Conservation (phyloP, 129 eudicot species). For the Chrysanthemum makinoi region DNA sequence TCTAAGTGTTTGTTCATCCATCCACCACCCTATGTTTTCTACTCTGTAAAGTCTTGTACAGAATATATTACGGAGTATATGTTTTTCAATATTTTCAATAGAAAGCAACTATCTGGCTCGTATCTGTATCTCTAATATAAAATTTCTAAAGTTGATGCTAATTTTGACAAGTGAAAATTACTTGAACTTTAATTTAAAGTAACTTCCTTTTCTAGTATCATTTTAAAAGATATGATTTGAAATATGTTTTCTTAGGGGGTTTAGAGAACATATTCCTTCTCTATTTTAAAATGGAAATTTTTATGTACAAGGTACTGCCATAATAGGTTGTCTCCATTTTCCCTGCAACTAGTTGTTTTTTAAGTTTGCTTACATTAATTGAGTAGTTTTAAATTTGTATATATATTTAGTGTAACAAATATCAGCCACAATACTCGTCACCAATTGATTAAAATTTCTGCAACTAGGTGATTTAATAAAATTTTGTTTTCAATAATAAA, state of each 20-base stretch:
- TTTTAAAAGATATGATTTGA: not conserved
- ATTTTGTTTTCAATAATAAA: not conserved
- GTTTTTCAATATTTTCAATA: constrained; percentile 27
- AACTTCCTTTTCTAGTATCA: not conserved
- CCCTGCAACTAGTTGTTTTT: constrained; percentile 62
- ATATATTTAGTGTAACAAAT: not conserved
- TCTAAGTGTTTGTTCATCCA: constrained; percentile 29
- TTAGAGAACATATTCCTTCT: not conserved
- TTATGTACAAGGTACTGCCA: constrained; percentile 29
- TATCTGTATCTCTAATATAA: constrained; percentile 20
- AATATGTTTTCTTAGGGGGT: not conserved
- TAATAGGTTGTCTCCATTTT: constrained; percentile 58
- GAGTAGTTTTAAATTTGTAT: not conserved
- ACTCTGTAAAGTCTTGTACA: constrained; percentile 54
- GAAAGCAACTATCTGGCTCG: constrained; percentile 36
- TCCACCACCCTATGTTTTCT: constrained; percentile 41
- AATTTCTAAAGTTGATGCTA: not conserved
- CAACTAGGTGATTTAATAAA: constrained; percentile 7
- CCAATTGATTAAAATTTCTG: constrained; percentile 20
- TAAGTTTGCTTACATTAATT: constrained; percentile 6
- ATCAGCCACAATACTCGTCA: constrained; percentile 27
- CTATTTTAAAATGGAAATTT: constrained; percentile 14
- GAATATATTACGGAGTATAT: not conserved
- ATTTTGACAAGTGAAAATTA: not conserved
- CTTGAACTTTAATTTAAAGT: not conserved